Evolutionary conservation across 2,329 filamentous ascomycete genomes (phyloP), one percentile per base, ranked within the genome.

Genomic region (Xylaria sp.): DNA sequence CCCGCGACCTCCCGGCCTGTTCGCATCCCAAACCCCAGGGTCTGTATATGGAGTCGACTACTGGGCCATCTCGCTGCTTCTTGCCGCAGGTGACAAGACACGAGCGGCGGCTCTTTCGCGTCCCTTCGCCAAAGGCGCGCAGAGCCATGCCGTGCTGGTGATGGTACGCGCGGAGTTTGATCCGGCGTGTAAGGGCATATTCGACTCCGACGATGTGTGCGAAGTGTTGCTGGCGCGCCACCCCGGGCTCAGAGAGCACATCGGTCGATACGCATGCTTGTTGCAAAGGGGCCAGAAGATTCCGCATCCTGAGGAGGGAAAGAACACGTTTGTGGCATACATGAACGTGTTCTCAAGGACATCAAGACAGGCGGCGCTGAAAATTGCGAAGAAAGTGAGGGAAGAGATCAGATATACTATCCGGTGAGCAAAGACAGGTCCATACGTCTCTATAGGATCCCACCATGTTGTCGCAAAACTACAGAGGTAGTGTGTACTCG

Each of bases 191-290:
- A 63, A 69, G 52, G 70, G 70, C 3, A 66, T 71, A 13, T 73
- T 69, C 49, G 68, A 71, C 48, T 72, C 70, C 2, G 69, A 68
- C 11, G 69, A 72, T 23, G 60, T 73, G 30, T 71, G 69, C 55
- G 65, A 59, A 3, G 71, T 72, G 18, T 50, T 72, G 2, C 48
- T 69, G 2, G 18, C 7, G 8, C 65, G 70, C 23, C 63, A 65
- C 6, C 70, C 70, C 2, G 68, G 70, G 39, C 58, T 72, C 18
- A 61, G 55, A 23, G n/a, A 52, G 8, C 59, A 67, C 42, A 62
- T 72, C 10, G 64, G 67, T 23, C 62, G 64, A 3, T 62, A 61
- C 16, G 65, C 65, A 4, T 71, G 69, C 55, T 63, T 70, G 35
- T 59, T 68, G 37, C 68, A 68, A 59, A 67, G 62, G 57, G 69